Percentiles rank a stretch among this genome's conserved stretches.
phyloP scores from a whole-genome alignment of 345 rosid species.

The Garcia nutans region DNA sequence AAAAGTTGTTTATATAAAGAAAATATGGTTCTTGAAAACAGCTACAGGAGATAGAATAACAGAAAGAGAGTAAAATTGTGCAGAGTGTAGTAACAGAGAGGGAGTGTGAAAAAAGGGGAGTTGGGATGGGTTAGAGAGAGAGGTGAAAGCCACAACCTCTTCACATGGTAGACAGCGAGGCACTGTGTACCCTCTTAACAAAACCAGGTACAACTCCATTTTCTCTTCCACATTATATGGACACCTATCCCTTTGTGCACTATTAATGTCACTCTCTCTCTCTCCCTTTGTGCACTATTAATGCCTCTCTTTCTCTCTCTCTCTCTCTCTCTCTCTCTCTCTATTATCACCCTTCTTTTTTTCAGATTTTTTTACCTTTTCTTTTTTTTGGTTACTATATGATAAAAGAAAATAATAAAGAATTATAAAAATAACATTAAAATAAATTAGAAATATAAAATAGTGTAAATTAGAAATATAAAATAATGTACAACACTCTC shows the following conservation, averaged over 20 bases:
- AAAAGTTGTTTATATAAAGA: slow-evolving; percentile 8
- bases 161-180: slow-evolving; percentile 74
- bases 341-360: background rate
- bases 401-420: too few relatives aligned
- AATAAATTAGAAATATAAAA: too few relatives aligned
- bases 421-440: too few relatives aligned
- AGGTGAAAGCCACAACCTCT: slow-evolving; percentile 26
- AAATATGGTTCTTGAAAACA: too few relatives aligned
- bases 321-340: slow-evolving; percentile 6
- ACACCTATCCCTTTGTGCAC: slow-evolving; percentile 32
- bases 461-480: too few relatives aligned
- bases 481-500: too few relatives aligned
- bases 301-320: too few relatives aligned
- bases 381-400: background rate
- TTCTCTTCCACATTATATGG: slow-evolving; percentile 36
- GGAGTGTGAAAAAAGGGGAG: slow-evolving; percentile 35
- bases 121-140: slow-evolving; percentile 27
- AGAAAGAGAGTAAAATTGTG: too few relatives aligned
- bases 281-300: slow-evolving; percentile 10
- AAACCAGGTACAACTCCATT: slow-evolving; percentile 46
- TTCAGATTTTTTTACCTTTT: background rate
- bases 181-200: slow-evolving; percentile 49
- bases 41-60: too few relatives aligned
- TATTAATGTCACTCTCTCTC: background rate
- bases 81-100: too few relatives aligned